Base-by-base conservation (phyloP, 331 rosid species). In the Quercus phellos region DNA sequence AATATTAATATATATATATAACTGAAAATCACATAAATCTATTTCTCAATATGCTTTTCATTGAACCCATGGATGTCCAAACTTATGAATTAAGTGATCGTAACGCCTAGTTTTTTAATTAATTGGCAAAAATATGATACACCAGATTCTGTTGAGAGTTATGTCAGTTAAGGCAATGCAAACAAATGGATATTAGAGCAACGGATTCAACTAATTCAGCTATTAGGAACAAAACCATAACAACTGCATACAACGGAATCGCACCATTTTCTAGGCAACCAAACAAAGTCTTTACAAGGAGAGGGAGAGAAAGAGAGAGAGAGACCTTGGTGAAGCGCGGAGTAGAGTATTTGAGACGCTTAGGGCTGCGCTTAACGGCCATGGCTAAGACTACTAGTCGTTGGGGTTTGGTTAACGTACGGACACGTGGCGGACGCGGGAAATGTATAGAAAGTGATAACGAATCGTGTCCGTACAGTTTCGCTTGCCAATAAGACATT, bases 301-400 rank as follows among this genome's bases (percentile, higher is more conserved):
- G 69, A 13, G 13, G 11, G 24, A 22, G 46, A 2, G 69, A 13
- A 7, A 18, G n/a, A 34, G 3, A 13, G 26, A 70, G 43, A 14
- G 60, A 6, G 26, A 94, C 98, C 97, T 92, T 92, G 79, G 86
- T 82, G 84, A 94, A 92, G 81, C 95, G 93, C 77, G 94, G 91
- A 79, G 82, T 34, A 0, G 86, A 78, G 83, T 94, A 94, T 42
- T 94, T 94, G 87, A 94, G 97, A 76, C 97, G 99, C 90, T 94
- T 94, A 56, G 99, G 98, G 83, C 94, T 92, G 56, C 98, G 91
- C 87, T 92, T 90, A 16, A 73, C 43, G 16, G 84, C 86, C 90
- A 90, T 86, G 59, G 93, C 81, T 38, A 88, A 27, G 11, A 84
- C 69, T 16, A 84, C 69, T 16, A 83, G 78, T 8, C 89, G 74